Conservation (phyloP, 1,139 yeast species). For the Yamadazyma diddensiae region DNA sequence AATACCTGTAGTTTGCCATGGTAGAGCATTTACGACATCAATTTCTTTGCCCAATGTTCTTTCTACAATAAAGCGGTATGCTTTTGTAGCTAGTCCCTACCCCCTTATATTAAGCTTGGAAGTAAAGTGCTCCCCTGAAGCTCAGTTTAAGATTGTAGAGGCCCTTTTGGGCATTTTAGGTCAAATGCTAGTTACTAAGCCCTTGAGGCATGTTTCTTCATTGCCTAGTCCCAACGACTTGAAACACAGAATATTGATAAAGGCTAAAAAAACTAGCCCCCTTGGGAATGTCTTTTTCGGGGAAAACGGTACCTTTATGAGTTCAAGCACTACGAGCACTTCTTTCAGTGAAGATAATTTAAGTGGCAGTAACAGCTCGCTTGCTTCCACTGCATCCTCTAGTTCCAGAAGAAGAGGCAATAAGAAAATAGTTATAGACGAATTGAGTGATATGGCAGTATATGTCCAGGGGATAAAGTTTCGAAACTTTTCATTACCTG, state of each 20-base stretch:
- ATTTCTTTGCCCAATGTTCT: slow-evolving; percentile 70
- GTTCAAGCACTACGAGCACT: slow-evolving; percentile 33
- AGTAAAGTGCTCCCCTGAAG: slow-evolving; percentile 65
- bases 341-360: slow-evolving; percentile 50
- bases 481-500: slow-evolving; percentile 80
- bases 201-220: slow-evolving; percentile 24
- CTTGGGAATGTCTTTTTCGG: slow-evolving; percentile 17
- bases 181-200: slow-evolving; percentile 49
- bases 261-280: slow-evolving; percentile 62
- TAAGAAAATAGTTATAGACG: slow-evolving; percentile 32
- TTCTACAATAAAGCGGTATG: slow-evolving; percentile 72
- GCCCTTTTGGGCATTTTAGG: slow-evolving; percentile 58
- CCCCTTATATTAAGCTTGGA: slow-evolving; percentile 91
- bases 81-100: slow-evolving; percentile 77
- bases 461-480: slow-evolving; percentile 74
- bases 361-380: slow-evolving; percentile 11
- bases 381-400: slow-evolving; percentile 15
- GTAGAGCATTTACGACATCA: slow-evolving; percentile 74
- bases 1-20: slow-evolving; percentile 84
- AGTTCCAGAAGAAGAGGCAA: slow-evolving; percentile 21
- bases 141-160: slow-evolving; percentile 58
- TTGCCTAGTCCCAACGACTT: slow-evolving; percentile 76
- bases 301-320: slow-evolving; percentile 22
- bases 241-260: slow-evolving; percentile 67
- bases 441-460: slow-evolving; percentile 60